Conservation (phyloP, 257 asterid species). For the Primulina tabacum region DNA sequence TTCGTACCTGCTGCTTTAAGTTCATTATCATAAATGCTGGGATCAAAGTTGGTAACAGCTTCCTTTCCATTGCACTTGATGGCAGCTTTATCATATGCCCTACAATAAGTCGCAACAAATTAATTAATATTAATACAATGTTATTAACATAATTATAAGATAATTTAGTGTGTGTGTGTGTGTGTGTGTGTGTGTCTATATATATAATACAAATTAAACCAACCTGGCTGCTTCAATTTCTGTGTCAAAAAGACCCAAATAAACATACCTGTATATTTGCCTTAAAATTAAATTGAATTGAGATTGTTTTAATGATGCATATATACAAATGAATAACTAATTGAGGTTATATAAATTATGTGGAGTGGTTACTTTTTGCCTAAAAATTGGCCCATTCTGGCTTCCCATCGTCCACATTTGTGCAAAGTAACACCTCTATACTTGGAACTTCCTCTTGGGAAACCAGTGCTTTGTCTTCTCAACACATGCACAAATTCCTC, state of each 20-base stretch:
- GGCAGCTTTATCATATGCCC: conserved; percentile 99
- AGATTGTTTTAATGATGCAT: too few relatives aligned
- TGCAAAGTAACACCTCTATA: conserved; percentile 94
- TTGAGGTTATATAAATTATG: too few relatives aligned
- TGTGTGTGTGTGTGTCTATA: too few relatives aligned
- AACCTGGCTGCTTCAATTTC: conserved; percentile 98
- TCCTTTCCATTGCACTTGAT: conserved; percentile 93
- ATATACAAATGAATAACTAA: too few relatives aligned
- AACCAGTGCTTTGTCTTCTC: conserved; percentile 83
- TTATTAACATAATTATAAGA: too few relatives aligned
- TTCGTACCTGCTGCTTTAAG: conserved; percentile 59
- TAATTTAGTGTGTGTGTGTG: too few relatives aligned
- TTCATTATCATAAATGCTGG: conserved; percentile 77
- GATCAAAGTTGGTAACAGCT: conserved; percentile 95
- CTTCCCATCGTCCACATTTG: conserved; percentile 97
- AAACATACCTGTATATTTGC: conserved; percentile 62
- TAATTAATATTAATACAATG: neutral
- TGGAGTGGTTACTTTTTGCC: conserved; percentile 68
- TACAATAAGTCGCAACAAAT: conserved; percentile 19
- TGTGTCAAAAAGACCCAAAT: conserved; percentile 94
- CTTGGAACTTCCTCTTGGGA: conserved; percentile 93
- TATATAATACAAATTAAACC: conserved; percentile 18
- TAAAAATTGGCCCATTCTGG: conserved; percentile 87
- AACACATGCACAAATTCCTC: conserved; percentile 91
- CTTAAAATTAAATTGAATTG: too few relatives aligned